Conservation (phyloP, 352 stramenopile species). For the Phytopythium boreale region DNA sequence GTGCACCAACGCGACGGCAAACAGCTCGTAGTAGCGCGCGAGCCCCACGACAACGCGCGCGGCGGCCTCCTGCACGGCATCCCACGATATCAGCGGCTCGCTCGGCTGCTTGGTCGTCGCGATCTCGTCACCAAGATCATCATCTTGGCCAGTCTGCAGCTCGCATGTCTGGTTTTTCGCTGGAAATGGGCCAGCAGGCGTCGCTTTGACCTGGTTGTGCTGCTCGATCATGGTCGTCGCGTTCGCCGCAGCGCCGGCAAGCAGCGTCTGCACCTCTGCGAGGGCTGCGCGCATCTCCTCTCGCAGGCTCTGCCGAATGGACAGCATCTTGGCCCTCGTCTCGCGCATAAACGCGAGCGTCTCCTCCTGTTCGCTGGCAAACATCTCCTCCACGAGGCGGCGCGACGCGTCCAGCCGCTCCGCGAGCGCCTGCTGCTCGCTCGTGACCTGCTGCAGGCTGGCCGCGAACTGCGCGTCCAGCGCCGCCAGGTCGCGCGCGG, state of each 20-base stretch:
- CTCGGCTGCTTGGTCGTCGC: neutral
- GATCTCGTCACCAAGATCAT: too few relatives aligned
- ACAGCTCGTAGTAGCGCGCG: neutral
- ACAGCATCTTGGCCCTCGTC: constrained; percentile 15
- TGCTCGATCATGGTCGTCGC: constrained; percentile 18
- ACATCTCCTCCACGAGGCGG: constrained; percentile 15
- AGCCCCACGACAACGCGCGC: neutral
- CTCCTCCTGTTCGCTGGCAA: constrained; percentile 21
- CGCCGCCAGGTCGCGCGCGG: neutral
- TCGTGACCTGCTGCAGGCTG: constrained; percentile 15
- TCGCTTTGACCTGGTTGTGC: neutral
- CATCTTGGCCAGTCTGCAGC: neutral
- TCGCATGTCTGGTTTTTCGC: neutral
- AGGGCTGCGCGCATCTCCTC: constrained; percentile 13
- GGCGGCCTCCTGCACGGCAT: neutral
- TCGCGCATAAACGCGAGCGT: constrained; percentile 17
- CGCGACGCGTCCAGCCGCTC: constrained; percentile 18
- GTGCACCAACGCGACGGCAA: neutral
- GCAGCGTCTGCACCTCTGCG: constrained; percentile 10
- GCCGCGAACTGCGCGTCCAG: constrained; percentile 5
- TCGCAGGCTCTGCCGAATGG: constrained; percentile 8
- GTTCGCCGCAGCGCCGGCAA: constrained; percentile 11
- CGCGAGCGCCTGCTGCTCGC: constrained; percentile 12
- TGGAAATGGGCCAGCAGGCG: neutral
- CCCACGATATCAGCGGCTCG: neutral